A percentile compares a stretch with the other conserved stretches of the same genome.
Evolutionary conservation across 371 early-diverging fungal genomes (phyloP).

Genomic region (Coemansia sp.): DNA sequence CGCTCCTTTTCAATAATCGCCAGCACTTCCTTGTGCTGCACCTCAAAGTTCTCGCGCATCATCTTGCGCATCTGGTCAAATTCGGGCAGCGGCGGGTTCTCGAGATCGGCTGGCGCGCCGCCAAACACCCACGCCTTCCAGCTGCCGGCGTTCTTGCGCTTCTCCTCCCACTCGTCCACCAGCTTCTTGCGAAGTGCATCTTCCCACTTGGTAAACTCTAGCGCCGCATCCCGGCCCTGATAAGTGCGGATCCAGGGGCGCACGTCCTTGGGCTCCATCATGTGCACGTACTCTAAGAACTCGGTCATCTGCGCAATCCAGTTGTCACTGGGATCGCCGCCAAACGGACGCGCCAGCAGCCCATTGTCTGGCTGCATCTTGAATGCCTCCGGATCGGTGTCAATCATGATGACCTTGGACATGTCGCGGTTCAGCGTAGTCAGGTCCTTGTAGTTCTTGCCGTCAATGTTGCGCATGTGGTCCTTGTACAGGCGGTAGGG

Average conservation of each 20-base stretch:
- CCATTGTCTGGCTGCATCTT: slow-evolving; percentile 90
- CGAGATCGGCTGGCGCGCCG: slow-evolving; percentile 44
- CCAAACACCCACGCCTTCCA: slow-evolving; percentile 53
- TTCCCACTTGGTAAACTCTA: slow-evolving; percentile 71
- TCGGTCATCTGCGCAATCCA: slow-evolving; percentile 83
- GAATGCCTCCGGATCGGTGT: slow-evolving; percentile 78
- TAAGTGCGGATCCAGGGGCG: slow-evolving; percentile 68
- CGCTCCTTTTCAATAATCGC: slow-evolving; percentile 60
- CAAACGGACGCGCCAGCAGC: slow-evolving; percentile 80
- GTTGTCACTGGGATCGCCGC: slow-evolving; percentile 77
- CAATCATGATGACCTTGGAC: slow-evolving; percentile 88
- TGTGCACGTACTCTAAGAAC: slow-evolving; percentile 81
- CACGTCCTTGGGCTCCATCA: slow-evolving; percentile 76
- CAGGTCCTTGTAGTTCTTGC: slow-evolving; percentile 80
- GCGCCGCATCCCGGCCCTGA: slow-evolving; percentile 67
- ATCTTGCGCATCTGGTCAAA: slow-evolving; percentile 61
- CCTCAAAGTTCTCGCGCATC: slow-evolving; percentile 58
- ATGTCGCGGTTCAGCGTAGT: slow-evolving; percentile 90
- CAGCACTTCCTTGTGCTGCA: slow-evolving; percentile 53
- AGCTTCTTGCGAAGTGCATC: slow-evolving; percentile 63
- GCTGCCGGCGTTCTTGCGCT: slow-evolving; percentile 56
- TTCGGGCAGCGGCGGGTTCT: slow-evolving; percentile 55
- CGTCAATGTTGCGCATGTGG: slow-evolving; percentile 79
- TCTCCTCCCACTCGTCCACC: slow-evolving; percentile 70
- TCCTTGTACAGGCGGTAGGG: slow-evolving; percentile 89